These are phyloP conservation scores for Populus simonii DNA, from an alignment of 345 rosid genomes.

Conservation along the genomic window DNA sequence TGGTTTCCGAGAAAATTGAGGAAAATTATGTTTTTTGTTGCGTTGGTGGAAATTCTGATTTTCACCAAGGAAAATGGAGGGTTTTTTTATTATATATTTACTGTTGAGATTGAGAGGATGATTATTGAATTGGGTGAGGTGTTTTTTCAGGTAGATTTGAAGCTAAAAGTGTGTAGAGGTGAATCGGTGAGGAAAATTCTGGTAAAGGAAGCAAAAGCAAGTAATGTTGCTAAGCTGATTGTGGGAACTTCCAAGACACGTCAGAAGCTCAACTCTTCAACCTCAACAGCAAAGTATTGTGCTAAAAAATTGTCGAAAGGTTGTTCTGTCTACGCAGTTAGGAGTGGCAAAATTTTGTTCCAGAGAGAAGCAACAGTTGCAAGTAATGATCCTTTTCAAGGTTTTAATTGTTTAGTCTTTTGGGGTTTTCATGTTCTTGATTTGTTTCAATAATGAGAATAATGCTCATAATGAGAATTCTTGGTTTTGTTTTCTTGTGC, in stretches of 20 bases:
- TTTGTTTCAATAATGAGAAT: not conserved
- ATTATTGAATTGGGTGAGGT: conserved; percentile 1
- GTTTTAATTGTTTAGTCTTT: conserved; percentile 22
- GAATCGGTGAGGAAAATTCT: conserved; percentile 56
- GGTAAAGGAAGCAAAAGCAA: conserved; percentile 68
- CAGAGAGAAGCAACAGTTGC: conserved; percentile 56
- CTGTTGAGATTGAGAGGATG: not conserved
- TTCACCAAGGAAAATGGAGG: not conserved
- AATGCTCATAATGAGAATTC: not conserved
- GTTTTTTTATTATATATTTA: not conserved
- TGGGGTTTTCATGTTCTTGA: not conserved
- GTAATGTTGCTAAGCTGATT: conserved; percentile 54
- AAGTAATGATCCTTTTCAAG: conserved; percentile 19
- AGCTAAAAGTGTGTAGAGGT: conserved; percentile 82
- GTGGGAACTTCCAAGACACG: conserved; percentile 59
- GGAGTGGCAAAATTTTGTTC: conserved; percentile 67
- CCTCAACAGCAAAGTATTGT: conserved; percentile 74
- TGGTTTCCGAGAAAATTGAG: conserved; percentile 8
- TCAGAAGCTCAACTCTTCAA: conserved; percentile 54
- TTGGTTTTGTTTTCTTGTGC: no score
- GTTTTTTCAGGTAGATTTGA: conserved; percentile 72
- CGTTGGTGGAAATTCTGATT: not conserved
- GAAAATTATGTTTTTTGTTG: not conserved
- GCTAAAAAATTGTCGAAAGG: conserved; percentile 59
- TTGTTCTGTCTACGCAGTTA: conserved; percentile 65